A percentile compares a stretch with the other conserved stretches of the same genome.
Evolutionary conservation across 1,139 yeast genomes (phyloP).

Genomic region (Yamadazyma oceani): DNA sequence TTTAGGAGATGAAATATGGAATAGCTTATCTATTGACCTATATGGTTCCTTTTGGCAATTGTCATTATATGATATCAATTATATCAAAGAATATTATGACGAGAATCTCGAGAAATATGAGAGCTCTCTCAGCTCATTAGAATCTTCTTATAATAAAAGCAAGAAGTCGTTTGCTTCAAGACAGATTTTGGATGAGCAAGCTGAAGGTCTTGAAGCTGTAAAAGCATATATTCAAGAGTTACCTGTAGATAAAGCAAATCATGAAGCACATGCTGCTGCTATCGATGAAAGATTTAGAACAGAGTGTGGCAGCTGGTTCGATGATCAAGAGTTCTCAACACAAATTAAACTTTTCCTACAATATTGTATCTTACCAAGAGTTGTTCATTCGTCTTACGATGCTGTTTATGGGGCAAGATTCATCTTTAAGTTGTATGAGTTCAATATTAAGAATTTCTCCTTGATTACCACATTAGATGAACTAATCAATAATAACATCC

Average conservation of each 20-base stretch:
- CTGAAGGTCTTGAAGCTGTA: conserved; percentile 27
- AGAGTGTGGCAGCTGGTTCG: conserved; percentile 28
- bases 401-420: conserved; percentile 73
- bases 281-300: conserved; percentile 16
- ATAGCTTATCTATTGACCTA: conserved; percentile 41
- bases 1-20: conserved; percentile 21
- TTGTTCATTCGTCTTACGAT: conserved; percentile 79
- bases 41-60: conserved; percentile 73
- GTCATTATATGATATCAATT: conserved; percentile 71
- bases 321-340: conserved; percentile 16
- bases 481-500: conserved; percentile 50
- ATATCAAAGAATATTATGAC: conserved; percentile 51
- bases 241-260: conserved; percentile 32
- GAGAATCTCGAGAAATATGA: conserved; percentile 36
- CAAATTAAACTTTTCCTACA: conserved; percentile 47
- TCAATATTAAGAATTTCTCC: conserved; percentile 45
- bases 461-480: conserved; percentile 44
- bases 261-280: conserved; percentile 24
- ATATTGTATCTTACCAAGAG: conserved; percentile 72
- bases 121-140: conserved; percentile 18
- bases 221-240: conserved; percentile 24
- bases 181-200: conserved; percentile 27
- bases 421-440: conserved; percentile 48
- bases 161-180: conserved; percentile 30
- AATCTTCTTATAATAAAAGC: conserved; percentile 31